These are phyloP conservation scores for Solanum appendiculatum DNA, from an alignment of 257 asterid genomes.

Conservation along the genomic window DNA sequence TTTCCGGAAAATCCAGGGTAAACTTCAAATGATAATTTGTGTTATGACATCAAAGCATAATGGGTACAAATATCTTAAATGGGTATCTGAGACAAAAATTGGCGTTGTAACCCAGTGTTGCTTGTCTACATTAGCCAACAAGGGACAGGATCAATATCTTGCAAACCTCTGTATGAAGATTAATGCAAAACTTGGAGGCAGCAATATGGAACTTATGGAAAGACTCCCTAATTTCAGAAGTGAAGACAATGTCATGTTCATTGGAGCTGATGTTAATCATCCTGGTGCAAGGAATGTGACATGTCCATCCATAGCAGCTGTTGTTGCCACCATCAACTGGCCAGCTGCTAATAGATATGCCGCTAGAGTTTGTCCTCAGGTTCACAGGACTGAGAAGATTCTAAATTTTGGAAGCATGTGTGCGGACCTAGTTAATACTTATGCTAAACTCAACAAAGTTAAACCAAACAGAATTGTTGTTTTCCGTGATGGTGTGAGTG, in stretches of 20 bases:
- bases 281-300: conserved; percentile 38
- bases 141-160: conserved; percentile 40
- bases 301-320: conserved; percentile 76
- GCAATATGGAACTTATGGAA: conserved; percentile 41
- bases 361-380: conserved; percentile 59
- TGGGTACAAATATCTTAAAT: conserved; percentile 55
- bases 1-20: neutral
- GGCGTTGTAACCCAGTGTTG: conserved; percentile 68
- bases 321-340: conserved; percentile 65
- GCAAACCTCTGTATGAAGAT: conserved; percentile 62
- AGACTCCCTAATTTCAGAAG: conserved; percentile 25
- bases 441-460: conserved; percentile 13
- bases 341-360: conserved; percentile 66
- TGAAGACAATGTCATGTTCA: conserved; percentile 56
- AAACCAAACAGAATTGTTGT: conserved; percentile 42
- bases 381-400: conserved; percentile 45
- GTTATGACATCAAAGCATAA: conserved; percentile 35
- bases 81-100: conserved; percentile 46
- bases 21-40: conserved; percentile 48
- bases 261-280: conserved; percentile 87
- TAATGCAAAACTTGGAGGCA: conserved; percentile 73
- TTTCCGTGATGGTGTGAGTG: conserved; percentile 79
- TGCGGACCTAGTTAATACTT: conserved; percentile 25
- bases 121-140: conserved; percentile 18
- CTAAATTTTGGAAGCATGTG: conserved; percentile 45